Evolutionary conservation across 257 asterid genomes (phyloP), one percentile per base, ranked within the genome.

Genomic region (Nicotiana tomentosiformis): DNA sequence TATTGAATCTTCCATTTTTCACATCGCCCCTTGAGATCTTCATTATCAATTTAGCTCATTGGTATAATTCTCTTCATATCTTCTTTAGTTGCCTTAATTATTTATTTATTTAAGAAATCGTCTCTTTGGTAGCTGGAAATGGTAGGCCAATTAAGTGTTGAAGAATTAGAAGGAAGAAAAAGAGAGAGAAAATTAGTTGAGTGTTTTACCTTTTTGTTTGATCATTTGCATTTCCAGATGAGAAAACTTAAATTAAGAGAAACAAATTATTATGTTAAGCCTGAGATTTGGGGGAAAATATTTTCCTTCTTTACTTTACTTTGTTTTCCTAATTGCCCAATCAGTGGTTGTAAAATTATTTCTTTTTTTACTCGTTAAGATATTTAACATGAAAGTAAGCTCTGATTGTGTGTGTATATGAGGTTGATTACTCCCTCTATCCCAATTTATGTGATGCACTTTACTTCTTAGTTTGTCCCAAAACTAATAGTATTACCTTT

Each of bases 61-160:
- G 30, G 66, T 61, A 61, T n/a, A 61, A 66, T 76, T 83, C 83
- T 77, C 7, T 76, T 69, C 86, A 83, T 81, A 29, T 37, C 57
- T 62, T 39, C 23, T 15, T 43, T 82, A 60, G 10, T 60, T 39
- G 77, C 60, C 78, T 39, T 65, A 10, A 53, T 55, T 68, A 56
- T 60, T 80, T 66, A 43, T 60, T 80, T 66, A 33, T 23, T 39
- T 58, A 17, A 14, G 64, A 84, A 30, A 81, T 83, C 20, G 49
- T 78, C 60, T 76, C 81, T 67, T 20, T 60, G 86, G 87, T 83
- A 53, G 69, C 57, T 64, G 76, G 82, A 37, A 49, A 81, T 85
- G 77, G 82, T 30, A 76, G 46, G 62, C 76, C 46, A 72, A 69
- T 30, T 66, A 74, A 61, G 10, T n/a, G 66, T 61, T 2, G 23